Conservation (phyloP, 768 basidiomycete genomes). For the Termitomyces sp. region DNA sequence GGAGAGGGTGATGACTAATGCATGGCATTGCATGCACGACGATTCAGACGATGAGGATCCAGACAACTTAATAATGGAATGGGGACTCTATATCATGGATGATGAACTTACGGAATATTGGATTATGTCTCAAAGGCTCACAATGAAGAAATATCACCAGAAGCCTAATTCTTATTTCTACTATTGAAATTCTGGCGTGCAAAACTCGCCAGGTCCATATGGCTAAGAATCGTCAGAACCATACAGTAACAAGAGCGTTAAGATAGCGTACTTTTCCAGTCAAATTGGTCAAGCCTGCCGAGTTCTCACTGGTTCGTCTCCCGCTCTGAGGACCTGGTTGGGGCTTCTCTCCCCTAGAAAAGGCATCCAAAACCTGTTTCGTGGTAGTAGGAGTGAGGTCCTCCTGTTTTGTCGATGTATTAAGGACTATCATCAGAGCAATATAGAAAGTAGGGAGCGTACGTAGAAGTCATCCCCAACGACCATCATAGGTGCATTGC, state of each 20-base stretch:
- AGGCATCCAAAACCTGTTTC: slow-evolving; percentile 73
- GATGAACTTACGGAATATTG: neutral
- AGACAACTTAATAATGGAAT: slow-evolving; percentile 4
- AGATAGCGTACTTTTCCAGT: slow-evolving; percentile 55
- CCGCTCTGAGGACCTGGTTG: slow-evolving; percentile 93
- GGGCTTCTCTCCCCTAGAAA: slow-evolving; percentile 78
- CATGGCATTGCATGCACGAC: neutral
- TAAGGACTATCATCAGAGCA: slow-evolving; percentile 11
- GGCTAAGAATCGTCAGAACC: slow-evolving; percentile 48
- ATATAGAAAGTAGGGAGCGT: slow-evolving; percentile 22
- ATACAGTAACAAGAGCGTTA: neutral
- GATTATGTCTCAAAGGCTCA: neutral
- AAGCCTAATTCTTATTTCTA: neutral
- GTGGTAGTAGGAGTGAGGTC: slow-evolving; percentile 76
- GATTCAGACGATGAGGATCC: neutral
- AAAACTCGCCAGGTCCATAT: slow-evolving; percentile 90
- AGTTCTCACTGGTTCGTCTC: slow-evolving; percentile 87
- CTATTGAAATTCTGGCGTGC: slow-evolving; percentile 76
- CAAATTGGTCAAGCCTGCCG: slow-evolving; percentile 81
- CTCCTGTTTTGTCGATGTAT: slow-evolving; percentile 46
- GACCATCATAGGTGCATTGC: slow-evolving; percentile 96
- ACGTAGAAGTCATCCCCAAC: slow-evolving; percentile 97
- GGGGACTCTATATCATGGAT: slow-evolving; percentile 1
- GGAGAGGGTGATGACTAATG: slow-evolving; percentile 74
- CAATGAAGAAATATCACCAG: neutral